Evolutionary conservation across 2,329 filamentous ascomycete species (phyloP), one percentile per base, ranked within the genome.

Genomic region (Drechslera avenae): DNA sequence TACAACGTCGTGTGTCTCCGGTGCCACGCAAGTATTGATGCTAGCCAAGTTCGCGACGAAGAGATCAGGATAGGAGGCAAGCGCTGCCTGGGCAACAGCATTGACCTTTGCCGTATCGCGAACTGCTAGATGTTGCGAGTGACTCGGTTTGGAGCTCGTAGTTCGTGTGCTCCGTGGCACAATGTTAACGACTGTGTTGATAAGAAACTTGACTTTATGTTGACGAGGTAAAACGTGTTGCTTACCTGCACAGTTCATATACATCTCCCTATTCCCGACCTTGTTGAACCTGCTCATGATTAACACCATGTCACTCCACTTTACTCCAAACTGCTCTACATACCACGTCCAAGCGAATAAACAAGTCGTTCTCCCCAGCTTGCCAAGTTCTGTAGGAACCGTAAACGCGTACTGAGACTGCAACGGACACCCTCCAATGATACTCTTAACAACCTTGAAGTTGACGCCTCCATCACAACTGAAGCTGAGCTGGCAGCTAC

Each of bases 201-300:
- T 28, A 12, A 28, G 26, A 28, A 28, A 28, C 4, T 23, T 23
- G 9, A 23, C 6, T 8, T 23, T 2, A 9, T 9, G 12, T 28
- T 28, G 26, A 12, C 26, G 10, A 28, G 8, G 9, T 28, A 12
- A 10, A 5, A 28, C 9, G 9, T 4, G 9, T 28, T 28, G 26
- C 26, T 28, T 12, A 28, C 26, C 26, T 28, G 26, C 26, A 13
- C 90, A 94, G 75, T 91, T 90, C 87, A 91, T 91, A 81, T 94
- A 94, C 83, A 89, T 89, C 72, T 93, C 89, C 39, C 89, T 82
- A 75, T 91, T 91, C 19, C 89, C 89, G 33, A 88, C 74, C 58
- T 85, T 78, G 78, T 91, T 91, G 76, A 89, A 87, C 67, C 67
- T 70, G 21, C 6, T 2, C 4, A 23, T 8, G 9, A 23, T 23